Conservation (phyloP, 805 yeast species). For the Candida dajiaensis region DNA sequence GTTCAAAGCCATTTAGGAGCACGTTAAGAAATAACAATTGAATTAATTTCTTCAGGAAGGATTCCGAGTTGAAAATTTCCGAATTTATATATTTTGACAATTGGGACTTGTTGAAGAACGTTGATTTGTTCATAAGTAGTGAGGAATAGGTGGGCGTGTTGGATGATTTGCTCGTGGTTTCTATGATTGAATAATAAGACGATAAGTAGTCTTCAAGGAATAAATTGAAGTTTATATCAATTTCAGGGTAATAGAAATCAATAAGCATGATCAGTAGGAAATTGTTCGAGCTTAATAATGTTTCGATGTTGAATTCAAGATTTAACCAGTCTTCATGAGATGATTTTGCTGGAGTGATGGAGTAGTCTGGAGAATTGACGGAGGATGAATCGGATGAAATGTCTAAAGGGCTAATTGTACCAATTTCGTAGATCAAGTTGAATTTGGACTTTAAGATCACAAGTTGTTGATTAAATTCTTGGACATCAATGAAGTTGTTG, state of each 20-base stretch:
- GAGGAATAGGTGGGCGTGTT: slow-evolving; percentile 21
- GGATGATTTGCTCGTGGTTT: slow-evolving; percentile 15
- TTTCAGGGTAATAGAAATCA: slow-evolving; percentile 13
- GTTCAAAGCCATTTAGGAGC: slow-evolving; percentile 13
- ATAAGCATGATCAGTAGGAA: slow-evolving; percentile 13
- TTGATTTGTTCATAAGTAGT: slow-evolving; percentile 7
- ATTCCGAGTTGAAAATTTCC: slow-evolving; percentile 23
- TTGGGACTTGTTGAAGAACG: slow-evolving; percentile 17
- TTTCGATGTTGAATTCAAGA: slow-evolving; percentile 9
- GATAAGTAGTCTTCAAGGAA: slow-evolving; percentile 18
- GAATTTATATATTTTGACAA: slow-evolving; percentile 15
- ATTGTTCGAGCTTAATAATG: slow-evolving; percentile 15
- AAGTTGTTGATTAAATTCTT: not conserved
- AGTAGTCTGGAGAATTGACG: slow-evolving; percentile 1
- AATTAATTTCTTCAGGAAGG: slow-evolving; percentile 14
- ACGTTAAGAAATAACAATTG: slow-evolving; percentile 18
- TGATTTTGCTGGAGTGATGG: slow-evolving; percentile 8
- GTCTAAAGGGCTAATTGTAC: not conserved
- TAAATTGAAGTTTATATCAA: slow-evolving; percentile 3
- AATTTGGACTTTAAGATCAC: not conserved
- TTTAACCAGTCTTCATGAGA: slow-evolving; percentile 12
- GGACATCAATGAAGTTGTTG: not conserved
- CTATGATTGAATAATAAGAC: slow-evolving; percentile 21
- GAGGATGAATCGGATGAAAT: not conserved
- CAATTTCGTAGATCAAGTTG: not conserved